phyloP scores from a whole-genome alignment of 306 rosid species.

The Malus orientalis region DNA sequence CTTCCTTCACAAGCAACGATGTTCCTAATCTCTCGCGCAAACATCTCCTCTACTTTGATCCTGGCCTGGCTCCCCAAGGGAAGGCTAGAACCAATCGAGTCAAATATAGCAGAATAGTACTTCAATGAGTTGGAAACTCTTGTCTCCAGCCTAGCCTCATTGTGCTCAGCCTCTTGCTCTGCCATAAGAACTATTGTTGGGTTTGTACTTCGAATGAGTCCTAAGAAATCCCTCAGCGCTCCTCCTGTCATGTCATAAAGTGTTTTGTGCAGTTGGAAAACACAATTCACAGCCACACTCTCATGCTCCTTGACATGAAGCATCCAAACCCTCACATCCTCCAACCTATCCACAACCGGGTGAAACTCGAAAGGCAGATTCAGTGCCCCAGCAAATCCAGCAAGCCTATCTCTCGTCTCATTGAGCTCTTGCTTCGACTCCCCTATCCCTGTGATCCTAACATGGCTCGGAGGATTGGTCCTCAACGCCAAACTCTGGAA shows the following conservation, averaged over 20 bases:
- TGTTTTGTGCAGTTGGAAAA: slow-evolving; percentile 78
- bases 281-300: slow-evolving; percentile 71
- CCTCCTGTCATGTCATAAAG: slow-evolving; percentile 63
- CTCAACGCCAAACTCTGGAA: slow-evolving; percentile 85
- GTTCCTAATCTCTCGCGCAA: slow-evolving; percentile 72
- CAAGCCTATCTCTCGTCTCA: slow-evolving; percentile 85
- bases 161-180: slow-evolving; percentile 87
- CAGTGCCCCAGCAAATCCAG: slow-evolving; percentile 73
- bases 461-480: slow-evolving; percentile 75
- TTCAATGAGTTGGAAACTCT: slow-evolving; percentile 63
- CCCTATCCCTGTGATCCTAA: slow-evolving; percentile 84
- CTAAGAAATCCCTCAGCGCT: slow-evolving; percentile 67
- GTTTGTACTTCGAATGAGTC: slow-evolving; percentile 79
- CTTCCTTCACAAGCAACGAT: slow-evolving; percentile 82
- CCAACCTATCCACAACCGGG: slow-evolving; percentile 89
- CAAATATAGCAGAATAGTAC: slow-evolving; percentile 76
- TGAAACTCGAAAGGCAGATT: slow-evolving; percentile 90
- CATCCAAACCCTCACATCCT: slow-evolving; percentile 98
- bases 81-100: slow-evolving; percentile 50
- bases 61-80: slow-evolving; percentile 53
- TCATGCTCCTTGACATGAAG: slow-evolving; percentile 95
- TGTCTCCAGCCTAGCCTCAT: slow-evolving; percentile 45
- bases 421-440: slow-evolving; percentile 88
- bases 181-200: slow-evolving; percentile 55
- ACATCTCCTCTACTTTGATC: slow-evolving; percentile 70